Evolutionary conservation across 257 asterid genomes (phyloP).

Genomic region (Rubia yunnanensis): DNA sequence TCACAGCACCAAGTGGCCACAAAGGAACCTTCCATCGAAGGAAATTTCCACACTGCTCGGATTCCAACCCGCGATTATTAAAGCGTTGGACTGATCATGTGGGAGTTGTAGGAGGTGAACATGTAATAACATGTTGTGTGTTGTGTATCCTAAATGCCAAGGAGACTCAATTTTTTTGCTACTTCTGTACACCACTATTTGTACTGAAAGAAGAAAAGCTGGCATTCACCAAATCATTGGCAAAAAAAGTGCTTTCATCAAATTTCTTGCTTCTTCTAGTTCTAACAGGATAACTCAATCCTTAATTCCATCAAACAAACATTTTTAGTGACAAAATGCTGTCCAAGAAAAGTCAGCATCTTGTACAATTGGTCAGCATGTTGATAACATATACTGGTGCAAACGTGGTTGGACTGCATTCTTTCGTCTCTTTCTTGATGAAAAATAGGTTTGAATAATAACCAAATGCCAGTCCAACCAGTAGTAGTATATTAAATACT

Average conservation of each 20-base stretch:
- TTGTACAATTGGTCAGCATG: neutral
- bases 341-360: neutral
- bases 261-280: neutral
- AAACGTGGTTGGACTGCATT: neutral
- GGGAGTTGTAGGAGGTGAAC: neutral
- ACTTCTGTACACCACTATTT: neutral
- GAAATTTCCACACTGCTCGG: no score
- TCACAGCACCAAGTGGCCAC: no score
- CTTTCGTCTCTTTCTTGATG: neutral
- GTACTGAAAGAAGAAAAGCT: neutral
- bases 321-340: neutral
- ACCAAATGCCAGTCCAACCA: neutral
- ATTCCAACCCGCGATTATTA: no score
- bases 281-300: neutral
- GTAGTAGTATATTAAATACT: neutral
- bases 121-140: neutral
- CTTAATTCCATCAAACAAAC: neutral
- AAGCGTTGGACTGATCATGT: no score
- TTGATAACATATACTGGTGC: neutral
- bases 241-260: neutral
- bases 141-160: neutral
- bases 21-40: no score
- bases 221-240: constrained; percentile 3
- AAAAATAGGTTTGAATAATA: neutral
- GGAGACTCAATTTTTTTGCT: neutral